Percentiles rank a stretch among this genome's conserved stretches.
Conservation (phyloP, 2,329 filamentous ascomycete species). For the Talaromyces sp. region DNA sequence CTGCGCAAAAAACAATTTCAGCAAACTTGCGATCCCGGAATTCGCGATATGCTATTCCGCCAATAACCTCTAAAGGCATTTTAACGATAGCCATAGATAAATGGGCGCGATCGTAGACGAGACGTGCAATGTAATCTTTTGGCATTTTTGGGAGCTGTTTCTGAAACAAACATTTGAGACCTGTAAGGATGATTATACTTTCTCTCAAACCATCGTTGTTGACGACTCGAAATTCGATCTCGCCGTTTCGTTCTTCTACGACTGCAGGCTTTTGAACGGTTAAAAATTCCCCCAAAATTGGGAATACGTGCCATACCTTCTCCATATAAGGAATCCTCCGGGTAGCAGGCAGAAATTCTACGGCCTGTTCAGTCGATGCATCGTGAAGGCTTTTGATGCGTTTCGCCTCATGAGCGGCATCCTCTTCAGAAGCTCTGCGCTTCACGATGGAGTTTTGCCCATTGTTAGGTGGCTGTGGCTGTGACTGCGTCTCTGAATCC, state of each 20-base stretch:
- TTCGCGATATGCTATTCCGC: slow-evolving; percentile 92
- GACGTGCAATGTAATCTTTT: slow-evolving; percentile 94
- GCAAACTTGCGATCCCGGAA: slow-evolving; percentile 91
- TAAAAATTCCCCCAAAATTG: background rate
- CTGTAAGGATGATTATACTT: slow-evolving; percentile 89
- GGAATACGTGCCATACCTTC: background rate
- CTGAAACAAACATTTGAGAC: slow-evolving; percentile 95
- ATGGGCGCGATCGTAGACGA: slow-evolving; percentile 96
- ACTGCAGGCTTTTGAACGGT: slow-evolving; percentile 66
- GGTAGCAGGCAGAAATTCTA: no score
- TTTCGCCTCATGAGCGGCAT: background rate
- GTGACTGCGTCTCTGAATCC: background rate
- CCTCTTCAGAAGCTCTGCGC: background rate
- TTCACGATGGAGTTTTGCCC: background rate
- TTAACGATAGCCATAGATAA: slow-evolving; percentile 96
- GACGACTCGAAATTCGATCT: slow-evolving; percentile 95
- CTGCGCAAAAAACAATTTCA: slow-evolving; percentile 98
- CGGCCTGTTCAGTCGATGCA: background rate
- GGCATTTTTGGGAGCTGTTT: slow-evolving; percentile 99
- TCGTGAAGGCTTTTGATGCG: background rate
- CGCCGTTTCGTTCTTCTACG: slow-evolving; percentile 85
- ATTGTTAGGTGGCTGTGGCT: background rate
- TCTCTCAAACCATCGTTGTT: slow-evolving; percentile 91
- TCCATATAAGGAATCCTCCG: background rate
- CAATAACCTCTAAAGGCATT: slow-evolving; percentile 88